Conservation (phyloP, 148 eudicot genomes). For the Selenicereus undatus region DNA sequence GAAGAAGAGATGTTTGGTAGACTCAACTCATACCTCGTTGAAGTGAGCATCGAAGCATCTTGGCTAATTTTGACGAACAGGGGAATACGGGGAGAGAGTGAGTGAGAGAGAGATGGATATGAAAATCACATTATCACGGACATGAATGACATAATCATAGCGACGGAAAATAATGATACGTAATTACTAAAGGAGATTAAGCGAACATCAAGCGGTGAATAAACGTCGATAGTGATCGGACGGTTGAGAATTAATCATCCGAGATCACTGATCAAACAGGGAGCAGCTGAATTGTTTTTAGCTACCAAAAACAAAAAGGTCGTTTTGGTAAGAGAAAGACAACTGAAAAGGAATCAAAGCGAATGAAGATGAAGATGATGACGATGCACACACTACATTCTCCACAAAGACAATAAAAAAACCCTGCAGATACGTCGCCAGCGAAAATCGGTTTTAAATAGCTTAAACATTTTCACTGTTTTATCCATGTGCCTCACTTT, state of each 20-base stretch:
- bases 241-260: not conserved
- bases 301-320: not conserved
- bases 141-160: not conserved
- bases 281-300: not conserved
- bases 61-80: conserved; percentile 13
- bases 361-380: conserved; percentile 5
- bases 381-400: not conserved
- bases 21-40: conserved; percentile 50
- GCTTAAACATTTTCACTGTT: too few relatives aligned
- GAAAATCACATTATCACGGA: too few relatives aligned
- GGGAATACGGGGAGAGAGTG: conserved; percentile 8
- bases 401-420: not conserved
- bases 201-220: not conserved
- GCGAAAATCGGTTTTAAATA: not conserved
- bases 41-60: conserved; percentile 59
- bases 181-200: not conserved
- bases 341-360: not conserved
- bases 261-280: not conserved
- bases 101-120: not conserved
- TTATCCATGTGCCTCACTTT: too few relatives aligned
- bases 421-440: not conserved
- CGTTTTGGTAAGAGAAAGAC: not conserved
- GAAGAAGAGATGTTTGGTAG: not conserved
- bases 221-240: not conserved
- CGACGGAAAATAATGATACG: not conserved